phyloP scores from a whole-genome alignment of 2,329 filamentous ascomycete genomes.

The Calonectria multiphialidica region DNA sequence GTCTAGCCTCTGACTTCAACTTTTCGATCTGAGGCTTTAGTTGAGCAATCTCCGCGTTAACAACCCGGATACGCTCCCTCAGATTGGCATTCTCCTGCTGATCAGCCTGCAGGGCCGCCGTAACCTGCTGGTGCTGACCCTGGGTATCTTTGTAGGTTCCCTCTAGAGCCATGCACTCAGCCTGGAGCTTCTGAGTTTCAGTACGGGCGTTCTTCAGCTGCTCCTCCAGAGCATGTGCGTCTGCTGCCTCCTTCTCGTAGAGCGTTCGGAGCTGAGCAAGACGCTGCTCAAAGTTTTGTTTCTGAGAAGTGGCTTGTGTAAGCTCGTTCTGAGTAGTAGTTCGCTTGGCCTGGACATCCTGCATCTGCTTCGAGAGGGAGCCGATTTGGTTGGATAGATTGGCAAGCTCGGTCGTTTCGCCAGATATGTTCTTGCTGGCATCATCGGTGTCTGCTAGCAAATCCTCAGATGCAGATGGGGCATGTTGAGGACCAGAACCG shows the following conservation, averaged over 20 bases:
- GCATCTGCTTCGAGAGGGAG: constrained; percentile 91
- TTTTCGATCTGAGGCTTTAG: constrained; percentile 94
- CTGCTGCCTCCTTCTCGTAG: constrained; percentile 94
- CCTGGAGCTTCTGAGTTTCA: constrained; percentile 86
- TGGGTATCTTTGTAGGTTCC: constrained; percentile 85
- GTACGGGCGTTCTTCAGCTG: constrained; percentile 80
- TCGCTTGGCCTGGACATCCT: constrained; percentile 89
- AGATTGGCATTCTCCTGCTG: constrained; percentile 88
- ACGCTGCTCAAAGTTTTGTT: constrained; percentile 91
- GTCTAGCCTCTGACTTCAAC: constrained; percentile 88
- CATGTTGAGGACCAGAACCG: constrained; percentile 44
- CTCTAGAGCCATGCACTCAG: constrained; percentile 86
- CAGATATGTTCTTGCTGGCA: constrained; percentile 87
- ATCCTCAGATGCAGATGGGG: constrained; percentile 76
- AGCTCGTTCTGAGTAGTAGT: constrained; percentile 84
- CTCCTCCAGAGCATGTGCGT: constrained; percentile 87
- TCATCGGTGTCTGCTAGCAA: constrained; percentile 93
- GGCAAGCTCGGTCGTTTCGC: constrained; percentile 91
- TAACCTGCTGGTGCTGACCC: constrained; percentile 82
- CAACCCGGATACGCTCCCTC: constrained; percentile 87
- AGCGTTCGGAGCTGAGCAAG: constrained; percentile 86
- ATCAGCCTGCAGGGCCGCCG: constrained; percentile 82
- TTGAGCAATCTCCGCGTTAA: constrained; percentile 85
- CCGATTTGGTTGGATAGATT: constrained; percentile 97
- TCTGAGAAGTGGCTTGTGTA: constrained; percentile 84